Evolutionary conservation across 441 rosid species (phyloP), one percentile per base, ranked within the genome.

Genomic region (Eruca vesicaria): DNA sequence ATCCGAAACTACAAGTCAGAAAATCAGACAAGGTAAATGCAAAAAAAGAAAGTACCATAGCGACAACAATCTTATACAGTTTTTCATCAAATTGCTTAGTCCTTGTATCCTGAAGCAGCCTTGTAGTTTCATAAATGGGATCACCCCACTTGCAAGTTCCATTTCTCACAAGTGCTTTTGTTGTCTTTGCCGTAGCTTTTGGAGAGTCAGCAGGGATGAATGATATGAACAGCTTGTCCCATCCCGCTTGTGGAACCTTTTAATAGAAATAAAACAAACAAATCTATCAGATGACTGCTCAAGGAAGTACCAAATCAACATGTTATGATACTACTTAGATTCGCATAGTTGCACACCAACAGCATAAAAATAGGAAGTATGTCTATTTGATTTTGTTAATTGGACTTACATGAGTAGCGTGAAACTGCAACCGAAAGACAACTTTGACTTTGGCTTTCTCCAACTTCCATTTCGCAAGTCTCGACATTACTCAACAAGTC

Each of bases 81-180:
- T 96, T 96, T 75, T 90, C 93, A 73, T 96, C 98, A 18, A 79
- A 96, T 63, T 84, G 91, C 80, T 87, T 96, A 69, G 92, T 94
- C 84, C 84, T 88, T 60, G 83, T 78, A 77, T 96, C 98, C 80
- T 88, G 98, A 68, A 96, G 96, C 79, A 96, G 96, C 80, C 98
- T 86, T 10, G 99, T 94, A 50, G 97, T 89, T 83, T 96, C 99
- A 66, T 96, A 96, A 81, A 96, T 92, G 5, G 99, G 98, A 90
- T 96, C 99, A 16, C 82, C 96, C 99, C 99, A 96, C 79, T 96
- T 96, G 87, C 99, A 96, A 52, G 91, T 86, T 79, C 98, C 97
- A 67, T 93, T 96, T 83, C 99, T 90, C 63, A 96, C 98, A 87
- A 84, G 92, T 66, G 98, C 97, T 84, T 96, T 96, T 29, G 94